Base-by-base conservation (phyloP, 1,284 basidiomycete genomes). In the Fomitiporia mediterranea region DNA sequence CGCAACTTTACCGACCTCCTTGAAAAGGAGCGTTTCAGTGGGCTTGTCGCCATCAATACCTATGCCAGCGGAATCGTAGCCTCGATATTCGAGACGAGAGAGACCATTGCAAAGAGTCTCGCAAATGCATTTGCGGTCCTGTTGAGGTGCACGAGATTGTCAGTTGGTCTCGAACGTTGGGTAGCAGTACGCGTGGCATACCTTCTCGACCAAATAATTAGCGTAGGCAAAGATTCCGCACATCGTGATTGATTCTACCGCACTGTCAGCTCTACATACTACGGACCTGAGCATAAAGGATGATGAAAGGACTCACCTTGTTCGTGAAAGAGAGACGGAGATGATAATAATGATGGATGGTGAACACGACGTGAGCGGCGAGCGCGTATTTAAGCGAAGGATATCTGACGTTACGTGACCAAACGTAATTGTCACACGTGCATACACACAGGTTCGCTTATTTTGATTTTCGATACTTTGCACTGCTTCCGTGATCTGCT, bases 1-100 rank as follows among this genome's bases (percentile, higher is more conserved):
- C 50, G 89, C 88, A 61, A 99, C 97, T 74, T 99, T 99, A 74
- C 97, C 97, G 54, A 99, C 96, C 74, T 97, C 91, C 80, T 98
- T 99, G 87, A 96, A 99, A 76, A 89, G 92, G 59, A 92, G 66
- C 58, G 91, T 78, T 55, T 86, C 80, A 47, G 83, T 83, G 4
- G 86, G 76, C 64, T 86, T 83, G 79, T 99, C 95, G 35, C 95
- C 96, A 68, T 99, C 97, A 65, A 98, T 84, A 62, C 91, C 92
- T 62, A 99, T 82, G 70, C 95, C 94, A 9, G 97, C 97, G 66
- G 91, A 94, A 73, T 99, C 97, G 70, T 99, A 98, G 51, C 97
- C 95, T 70, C 97, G 89, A 76, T 99, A 99, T 71, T 99, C 97
- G 66, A 98, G 87, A 61, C 97, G 88, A 50, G 91, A 86, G 60